Evolutionary conservation across 2,329 filamentous ascomycete species (phyloP), one percentile per base, ranked within the genome.

Genomic region (Emericellopsis atlantica): DNA sequence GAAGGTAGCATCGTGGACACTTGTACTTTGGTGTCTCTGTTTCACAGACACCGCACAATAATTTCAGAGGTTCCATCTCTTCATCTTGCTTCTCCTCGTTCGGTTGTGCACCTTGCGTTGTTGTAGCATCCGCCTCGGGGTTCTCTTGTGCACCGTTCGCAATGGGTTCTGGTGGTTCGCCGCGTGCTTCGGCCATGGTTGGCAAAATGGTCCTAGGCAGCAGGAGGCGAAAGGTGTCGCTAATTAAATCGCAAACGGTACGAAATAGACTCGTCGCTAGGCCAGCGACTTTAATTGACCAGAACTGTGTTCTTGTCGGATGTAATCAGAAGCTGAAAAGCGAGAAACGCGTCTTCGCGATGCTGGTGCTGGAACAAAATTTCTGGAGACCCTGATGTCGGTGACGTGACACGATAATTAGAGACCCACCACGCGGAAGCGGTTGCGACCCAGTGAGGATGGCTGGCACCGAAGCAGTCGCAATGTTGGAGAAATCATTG

Each of bases 21-120:
- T 78, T 81, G 57, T 81, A 81, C 54, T 76, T 80, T 24, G 64
- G 65, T 16, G 67, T 60, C 5, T 64, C 64, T 29, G 55, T 51
- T 23, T 68, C 54, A 53, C 77, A 81, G 26, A 78, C 61, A 5
- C 67, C 66, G 48, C 77, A 81, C 2, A 54, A 46, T 15, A 50
- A 48, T 21, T 22, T 31, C n/a, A 26, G 38, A 32, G 38, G 14
- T 21, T 29, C 31, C 36, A 24, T 37, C 16, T 29, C 24, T 36
- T 24, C 26, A 15, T 11, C 26, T 2, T 32, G 5, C 12, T n/a
- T 26, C 18, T 34, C 26, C 14, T 21, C 29, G n/a, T 2, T 32
- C 16, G 38, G 26, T 12, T 9, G 12, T 12, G 26, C 9, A 29
- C 12, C 26, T 12, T 29, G 26, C 26, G 9, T 29, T 29, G 26